phyloP scores from a whole-genome alignment of 202 grass and related monocot species.

The Zizania palustris region DNA sequence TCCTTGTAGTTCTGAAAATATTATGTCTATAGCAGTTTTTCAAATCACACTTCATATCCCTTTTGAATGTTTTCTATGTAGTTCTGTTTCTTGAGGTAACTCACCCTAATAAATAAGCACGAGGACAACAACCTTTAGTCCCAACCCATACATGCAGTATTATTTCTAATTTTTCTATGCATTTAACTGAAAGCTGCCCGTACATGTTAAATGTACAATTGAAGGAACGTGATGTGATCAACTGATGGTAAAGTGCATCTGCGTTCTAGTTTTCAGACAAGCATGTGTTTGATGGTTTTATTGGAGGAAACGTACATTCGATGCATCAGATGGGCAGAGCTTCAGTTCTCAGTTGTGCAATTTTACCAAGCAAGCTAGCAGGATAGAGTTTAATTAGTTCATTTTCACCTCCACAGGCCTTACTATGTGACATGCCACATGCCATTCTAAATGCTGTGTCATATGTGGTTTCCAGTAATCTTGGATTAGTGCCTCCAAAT shows the following conservation, averaged over 20 bases:
- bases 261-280: background rate
- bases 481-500: background rate
- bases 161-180: background rate
- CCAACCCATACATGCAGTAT: background rate
- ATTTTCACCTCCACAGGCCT: background rate
- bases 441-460: background rate
- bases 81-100: background rate
- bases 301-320: background rate
- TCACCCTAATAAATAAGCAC: background rate
- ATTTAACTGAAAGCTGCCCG: background rate
- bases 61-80: background rate
- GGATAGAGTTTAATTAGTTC: background rate
- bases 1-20: background rate
- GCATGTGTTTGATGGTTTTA: background rate
- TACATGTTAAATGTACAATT: conserved; percentile 1
- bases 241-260: background rate
- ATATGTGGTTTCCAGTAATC: background rate
- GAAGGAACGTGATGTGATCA: background rate
- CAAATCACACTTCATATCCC: background rate
- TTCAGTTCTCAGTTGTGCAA: conserved; percentile 6
- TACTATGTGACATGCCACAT: background rate
- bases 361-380: conserved; percentile 17
- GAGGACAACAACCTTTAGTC: background rate
- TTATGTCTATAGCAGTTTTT: background rate
- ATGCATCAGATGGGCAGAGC: background rate